phyloP scores from a whole-genome alignment of 352 stramenopile genomes.

The Globisporangium sylvaticum region DNA sequence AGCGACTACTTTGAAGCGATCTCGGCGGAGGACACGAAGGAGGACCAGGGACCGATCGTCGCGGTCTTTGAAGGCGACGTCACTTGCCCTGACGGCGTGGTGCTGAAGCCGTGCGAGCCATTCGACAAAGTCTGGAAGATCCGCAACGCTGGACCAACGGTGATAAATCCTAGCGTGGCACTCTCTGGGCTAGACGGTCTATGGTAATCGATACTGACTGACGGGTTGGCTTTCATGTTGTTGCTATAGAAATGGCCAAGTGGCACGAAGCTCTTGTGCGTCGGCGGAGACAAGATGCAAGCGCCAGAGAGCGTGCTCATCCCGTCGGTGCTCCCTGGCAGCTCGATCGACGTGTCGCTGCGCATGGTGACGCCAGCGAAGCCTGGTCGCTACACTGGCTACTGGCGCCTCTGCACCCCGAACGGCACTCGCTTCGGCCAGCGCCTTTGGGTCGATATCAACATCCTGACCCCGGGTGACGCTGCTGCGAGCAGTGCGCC shows the following conservation, averaged over 20 bases:
- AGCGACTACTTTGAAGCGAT: slow-evolving; percentile 78
- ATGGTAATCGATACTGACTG: not conserved
- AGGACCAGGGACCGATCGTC: slow-evolving; percentile 61
- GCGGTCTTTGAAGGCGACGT: slow-evolving; percentile 87
- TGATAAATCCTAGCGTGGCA: too few species aligned
- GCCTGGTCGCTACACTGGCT: slow-evolving; percentile 77
- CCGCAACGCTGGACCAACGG: slow-evolving; percentile 65
- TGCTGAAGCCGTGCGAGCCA: slow-evolving; percentile 53
- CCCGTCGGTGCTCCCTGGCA: slow-evolving; percentile 57
- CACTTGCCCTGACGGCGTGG: slow-evolving; percentile 79
- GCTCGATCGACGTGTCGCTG: slow-evolving; percentile 71
- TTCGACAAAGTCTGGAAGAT: slow-evolving; percentile 89
- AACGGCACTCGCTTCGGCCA: slow-evolving; percentile 85
- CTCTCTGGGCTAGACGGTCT: too few species aligned
- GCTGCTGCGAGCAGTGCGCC: slow-evolving; percentile 36
- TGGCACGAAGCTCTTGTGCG: slow-evolving; percentile 61
- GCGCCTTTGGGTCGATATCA: slow-evolving; percentile 86
- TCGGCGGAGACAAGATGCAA: slow-evolving; percentile 75
- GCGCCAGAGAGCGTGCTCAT: slow-evolving; percentile 68
- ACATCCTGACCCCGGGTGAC: slow-evolving; percentile 37
- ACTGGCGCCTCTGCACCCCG: slow-evolving; percentile 83
- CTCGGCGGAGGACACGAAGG: slow-evolving; percentile 61
- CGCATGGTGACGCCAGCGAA: slow-evolving; percentile 48
- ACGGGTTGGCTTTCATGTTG: not conserved
- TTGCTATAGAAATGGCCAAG: slow-evolving; percentile 56